A percentile compares a stretch with the other conserved stretches of the same genome.
These are phyloP conservation scores for Puccinia triticina DNA, from an alignment of 1,284 basidiomycete species.

Conservation along the genomic window DNA sequence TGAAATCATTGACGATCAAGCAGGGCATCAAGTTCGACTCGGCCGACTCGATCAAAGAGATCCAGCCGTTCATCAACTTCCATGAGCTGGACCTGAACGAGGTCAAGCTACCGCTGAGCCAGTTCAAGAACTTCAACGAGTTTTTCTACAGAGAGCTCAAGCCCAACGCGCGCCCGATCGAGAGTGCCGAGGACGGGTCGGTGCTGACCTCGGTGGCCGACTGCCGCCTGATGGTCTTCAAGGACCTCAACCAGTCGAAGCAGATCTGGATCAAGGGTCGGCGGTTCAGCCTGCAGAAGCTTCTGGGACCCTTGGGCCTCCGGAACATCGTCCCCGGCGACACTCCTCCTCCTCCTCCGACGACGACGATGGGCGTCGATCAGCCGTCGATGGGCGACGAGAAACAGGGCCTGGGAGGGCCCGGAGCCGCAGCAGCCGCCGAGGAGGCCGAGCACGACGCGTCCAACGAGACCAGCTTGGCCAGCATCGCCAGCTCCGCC, in stretches of 20 bases:
- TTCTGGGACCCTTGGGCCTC: conserved; percentile 80
- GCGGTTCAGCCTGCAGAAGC: conserved; percentile 77
- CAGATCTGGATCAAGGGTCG: conserved; percentile 95
- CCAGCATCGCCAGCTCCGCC: neutral
- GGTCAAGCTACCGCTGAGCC: conserved; percentile 76
- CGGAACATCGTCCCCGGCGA: conserved; percentile 64
- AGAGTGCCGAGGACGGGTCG: conserved; percentile 71
- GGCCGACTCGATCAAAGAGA: conserved; percentile 79
- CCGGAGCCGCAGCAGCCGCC: too few relatives aligned
- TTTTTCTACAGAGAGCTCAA: conserved; percentile 89
- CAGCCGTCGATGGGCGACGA: conserved; percentile 53
- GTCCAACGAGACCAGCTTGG: conserved; percentile 63
- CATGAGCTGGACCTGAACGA: conserved; percentile 82
- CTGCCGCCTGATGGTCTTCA: conserved; percentile 91
- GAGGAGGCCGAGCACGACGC: conserved; percentile 8
- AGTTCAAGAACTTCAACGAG: conserved; percentile 75
- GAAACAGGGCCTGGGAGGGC: neutral
- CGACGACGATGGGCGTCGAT: too few relatives aligned
- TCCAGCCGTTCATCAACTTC: conserved; percentile 84
- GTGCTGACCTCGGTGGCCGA: conserved; percentile 86
- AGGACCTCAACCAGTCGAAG: conserved; percentile 80
- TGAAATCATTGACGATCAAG: conserved; percentile 88
- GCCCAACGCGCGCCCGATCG: conserved; percentile 75
- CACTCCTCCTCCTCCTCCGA: neutral
- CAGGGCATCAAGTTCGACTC: conserved; percentile 92